Evolutionary conservation across 2,329 filamentous ascomycete genomes (phyloP).

Genomic region (Penicillium sp.): DNA sequence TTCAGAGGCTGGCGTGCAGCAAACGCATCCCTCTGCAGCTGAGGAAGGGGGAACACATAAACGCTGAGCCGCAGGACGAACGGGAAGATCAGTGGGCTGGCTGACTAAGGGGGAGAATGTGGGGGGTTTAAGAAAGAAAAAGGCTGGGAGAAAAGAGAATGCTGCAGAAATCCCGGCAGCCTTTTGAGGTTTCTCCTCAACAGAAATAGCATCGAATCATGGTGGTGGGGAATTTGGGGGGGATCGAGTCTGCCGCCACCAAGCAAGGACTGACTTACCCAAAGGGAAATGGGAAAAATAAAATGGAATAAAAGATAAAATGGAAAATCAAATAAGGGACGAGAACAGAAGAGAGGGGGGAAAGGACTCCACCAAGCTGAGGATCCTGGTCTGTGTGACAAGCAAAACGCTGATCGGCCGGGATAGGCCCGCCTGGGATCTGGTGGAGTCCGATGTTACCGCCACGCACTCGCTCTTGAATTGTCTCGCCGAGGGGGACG

Average conservation of each 20-base stretch:
- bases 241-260: slow-evolving; percentile 23
- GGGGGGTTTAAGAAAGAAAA: slow-evolving; percentile 11
- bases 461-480: slow-evolving; percentile 10
- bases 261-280: slow-evolving; percentile 15
- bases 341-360: slow-evolving; percentile 17
- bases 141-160: slow-evolving; percentile 3
- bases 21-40: slow-evolving; percentile 28
- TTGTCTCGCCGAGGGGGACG: no score
- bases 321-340: slow-evolving; percentile 22
- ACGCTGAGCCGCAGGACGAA: slow-evolving; percentile 28
- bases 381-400: slow-evolving; percentile 28
- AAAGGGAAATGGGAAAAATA: slow-evolving; percentile 1
- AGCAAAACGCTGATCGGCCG: slow-evolving; percentile 22
- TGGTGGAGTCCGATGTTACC: slow-evolving; percentile 10
- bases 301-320: not conserved
- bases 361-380: slow-evolving; percentile 21
- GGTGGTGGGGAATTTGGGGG: slow-evolving; percentile 13
- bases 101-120: slow-evolving; percentile 24
- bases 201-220: slow-evolving; percentile 19
- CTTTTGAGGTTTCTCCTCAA: slow-evolving; percentile 32
- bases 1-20: slow-evolving; percentile 25
- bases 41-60: slow-evolving; percentile 16
- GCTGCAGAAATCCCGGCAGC: slow-evolving; percentile 9
- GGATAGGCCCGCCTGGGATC: slow-evolving; percentile 19
- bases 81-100: slow-evolving; percentile 25